A percentile compares a stretch with the other conserved stretches of the same genome.
These are phyloP conservation scores for Ophiognomonia clavigignenti-juglandacearum DNA, from an alignment of 2,329 filamentous ascomycete genomes.

Conservation along the genomic window DNA sequence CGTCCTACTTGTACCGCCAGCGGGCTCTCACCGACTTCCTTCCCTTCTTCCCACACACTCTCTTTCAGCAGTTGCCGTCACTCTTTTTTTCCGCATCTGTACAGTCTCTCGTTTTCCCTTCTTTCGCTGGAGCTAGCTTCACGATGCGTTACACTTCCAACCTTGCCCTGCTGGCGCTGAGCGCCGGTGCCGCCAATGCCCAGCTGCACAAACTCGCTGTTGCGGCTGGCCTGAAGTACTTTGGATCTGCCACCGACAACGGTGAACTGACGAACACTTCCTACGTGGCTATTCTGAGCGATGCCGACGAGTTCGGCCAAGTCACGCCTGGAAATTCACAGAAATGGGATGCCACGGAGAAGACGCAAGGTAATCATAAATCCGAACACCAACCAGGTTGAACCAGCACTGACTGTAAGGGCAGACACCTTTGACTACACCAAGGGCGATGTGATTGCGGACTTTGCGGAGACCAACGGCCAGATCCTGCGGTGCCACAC, in stretches of 20 bases:
- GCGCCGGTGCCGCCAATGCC: conserved; percentile 13
- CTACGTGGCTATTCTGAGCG: conserved; percentile 51
- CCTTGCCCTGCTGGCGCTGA: conserved; percentile 14
- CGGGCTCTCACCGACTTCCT: neutral
- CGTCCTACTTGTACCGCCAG: neutral
- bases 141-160: conserved; percentile 15
- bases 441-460: conserved; percentile 48
- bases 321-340: conserved; percentile 61
- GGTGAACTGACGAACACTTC: conserved; percentile 44
- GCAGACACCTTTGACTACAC: conserved; percentile 49
- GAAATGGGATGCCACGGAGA: conserved; percentile 61
- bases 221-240: conserved; percentile 51
- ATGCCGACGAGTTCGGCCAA: conserved; percentile 57
- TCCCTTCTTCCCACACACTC: neutral
- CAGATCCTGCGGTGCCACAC: conserved; percentile 60
- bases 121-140: conserved; percentile 13
- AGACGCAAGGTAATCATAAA: conserved; percentile 33
- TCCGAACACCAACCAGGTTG: neutral
- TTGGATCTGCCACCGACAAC: conserved; percentile 62
- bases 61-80: neutral
- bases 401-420: neutral
- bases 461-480: conserved; percentile 41
- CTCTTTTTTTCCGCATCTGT: neutral
- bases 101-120: conserved; percentile 3
- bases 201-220: conserved; percentile 49